phyloP scores from a whole-genome alignment of 1,139 yeast species.

The Scheffersomyces illinoinensis region DNA sequence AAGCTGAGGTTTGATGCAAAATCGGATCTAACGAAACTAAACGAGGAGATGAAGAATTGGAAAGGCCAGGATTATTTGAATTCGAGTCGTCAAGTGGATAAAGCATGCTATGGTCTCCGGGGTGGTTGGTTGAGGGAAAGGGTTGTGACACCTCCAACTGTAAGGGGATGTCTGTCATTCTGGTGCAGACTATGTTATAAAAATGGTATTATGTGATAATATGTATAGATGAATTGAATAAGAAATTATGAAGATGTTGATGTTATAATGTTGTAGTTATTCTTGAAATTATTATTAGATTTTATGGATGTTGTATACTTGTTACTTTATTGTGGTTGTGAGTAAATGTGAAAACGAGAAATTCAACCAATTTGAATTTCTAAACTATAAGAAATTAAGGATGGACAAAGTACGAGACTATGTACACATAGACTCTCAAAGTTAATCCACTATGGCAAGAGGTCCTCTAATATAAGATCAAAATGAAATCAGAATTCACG shows the following conservation, averaged over 20 bases:
- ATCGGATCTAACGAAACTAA: background rate
- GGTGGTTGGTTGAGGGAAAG: slow-evolving; percentile 3
- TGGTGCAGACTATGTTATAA: background rate
- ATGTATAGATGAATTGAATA: background rate
- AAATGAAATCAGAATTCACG: background rate
- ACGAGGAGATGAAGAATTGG: background rate
- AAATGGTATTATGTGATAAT: background rate
- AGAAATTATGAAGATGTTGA: background rate
- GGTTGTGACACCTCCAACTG: slow-evolving; percentile 16
- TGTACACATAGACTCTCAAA: background rate
- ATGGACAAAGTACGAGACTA: background rate
- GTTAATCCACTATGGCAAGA: background rate
- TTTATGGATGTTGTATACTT: background rate
- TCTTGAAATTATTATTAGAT: no score
- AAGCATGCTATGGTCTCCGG: background rate
- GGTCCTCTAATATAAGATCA: background rate
- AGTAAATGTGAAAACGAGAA: background rate
- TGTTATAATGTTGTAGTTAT: background rate
- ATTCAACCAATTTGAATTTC: background rate
- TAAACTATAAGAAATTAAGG: background rate
- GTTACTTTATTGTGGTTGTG: background rate
- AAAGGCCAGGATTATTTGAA: background rate
- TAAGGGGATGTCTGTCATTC: slow-evolving; percentile 17
- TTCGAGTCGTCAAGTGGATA: slow-evolving; percentile 3
- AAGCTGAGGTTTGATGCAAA: background rate